Base-by-base conservation (phyloP, 1,139 yeast species). In the Taphrina communis region DNA sequence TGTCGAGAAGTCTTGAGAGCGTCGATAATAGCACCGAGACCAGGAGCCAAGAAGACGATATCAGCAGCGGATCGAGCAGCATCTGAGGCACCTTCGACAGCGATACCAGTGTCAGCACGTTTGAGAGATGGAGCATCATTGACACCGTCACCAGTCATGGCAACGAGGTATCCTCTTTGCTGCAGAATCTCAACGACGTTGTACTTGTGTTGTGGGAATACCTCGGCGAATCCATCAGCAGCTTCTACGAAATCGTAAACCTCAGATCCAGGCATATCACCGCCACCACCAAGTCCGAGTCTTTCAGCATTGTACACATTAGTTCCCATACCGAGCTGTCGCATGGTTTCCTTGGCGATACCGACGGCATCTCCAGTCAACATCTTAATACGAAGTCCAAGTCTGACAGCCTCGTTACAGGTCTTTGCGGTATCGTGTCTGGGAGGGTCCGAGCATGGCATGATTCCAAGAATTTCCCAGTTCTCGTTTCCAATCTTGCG, bases 81-180 rank as follows among this genome's bases (percentile, higher is more conserved):
- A 81, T 87, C 90, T 74, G 90, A 85, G 72, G 90, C 89, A 83
- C 90, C 90, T 81, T 87, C 90, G 78, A 87, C 90, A 75, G 90
- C 90, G 81, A 87, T 87, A 84, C 90, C 90, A 76, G 90, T 86
- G 80, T 87, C 90, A 76, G 90, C 89, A 84, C 87, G 87, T 85
- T 87, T 87, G 80, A 87, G 84, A 69, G 90, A 87, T 76, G 90
- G 90, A 74, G 90, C 90, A 80, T 87, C 90, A 81, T 87, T 87
- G 76, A 87, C 90, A 84, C 90, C 90, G 78, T 87, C 90, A 83
- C 90, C 90, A 81, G 90, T 87, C 90, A 87, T 87, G 79, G 90
- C 90, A 78, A 87, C 89, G 79, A 87, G 83, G 84, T 86, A 86
- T 77, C 90, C 90, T 81, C 90, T 86, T 76, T 85, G 84, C 82